Evolutionary conservation across 352 stramenopile species (phyloP).

Genomic region (Phytophthora citricola): DNA sequence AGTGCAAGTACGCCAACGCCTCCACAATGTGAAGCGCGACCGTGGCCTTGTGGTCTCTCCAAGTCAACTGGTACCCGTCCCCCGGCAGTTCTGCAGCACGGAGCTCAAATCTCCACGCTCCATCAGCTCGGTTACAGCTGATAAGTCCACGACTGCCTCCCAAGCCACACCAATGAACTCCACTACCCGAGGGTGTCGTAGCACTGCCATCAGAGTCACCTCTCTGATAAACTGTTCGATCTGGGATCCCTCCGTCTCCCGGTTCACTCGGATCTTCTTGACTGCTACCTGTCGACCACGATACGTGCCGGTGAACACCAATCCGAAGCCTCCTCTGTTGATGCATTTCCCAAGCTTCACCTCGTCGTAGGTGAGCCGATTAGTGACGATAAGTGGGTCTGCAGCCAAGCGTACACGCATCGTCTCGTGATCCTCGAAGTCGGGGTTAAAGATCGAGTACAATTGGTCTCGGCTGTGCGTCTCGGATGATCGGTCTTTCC

Average conservation of each 20-base stretch:
- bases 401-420: constrained; percentile 35
- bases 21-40: constrained; percentile 59
- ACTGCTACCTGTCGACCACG: constrained; percentile 40
- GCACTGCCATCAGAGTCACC: constrained; percentile 46
- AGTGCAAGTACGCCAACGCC: constrained; percentile 58
- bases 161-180: constrained; percentile 58
- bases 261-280: constrained; percentile 47
- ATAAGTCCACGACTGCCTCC: constrained; percentile 47
- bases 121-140: constrained; percentile 61
- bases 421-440: constrained; percentile 35
- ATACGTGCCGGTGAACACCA: constrained; percentile 48
- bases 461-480: constrained; percentile 10
- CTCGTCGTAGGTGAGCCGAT: constrained; percentile 47
- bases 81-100: constrained; percentile 39
- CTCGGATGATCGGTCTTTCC: constrained; percentile 25
- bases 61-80: constrained; percentile 30
- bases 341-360: constrained; percentile 47
- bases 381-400: constrained; percentile 53
- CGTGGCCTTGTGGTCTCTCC: constrained; percentile 42
- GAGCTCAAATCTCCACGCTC: constrained; percentile 54
- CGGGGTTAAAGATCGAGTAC: constrained; percentile 32
- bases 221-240: constrained; percentile 52
- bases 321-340: constrained; percentile 50
- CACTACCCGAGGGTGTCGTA: constrained; percentile 50
- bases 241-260: constrained; percentile 26